Conservation (phyloP, 192 early-diverging fungal species). For the Coemansia javaensis region DNA sequence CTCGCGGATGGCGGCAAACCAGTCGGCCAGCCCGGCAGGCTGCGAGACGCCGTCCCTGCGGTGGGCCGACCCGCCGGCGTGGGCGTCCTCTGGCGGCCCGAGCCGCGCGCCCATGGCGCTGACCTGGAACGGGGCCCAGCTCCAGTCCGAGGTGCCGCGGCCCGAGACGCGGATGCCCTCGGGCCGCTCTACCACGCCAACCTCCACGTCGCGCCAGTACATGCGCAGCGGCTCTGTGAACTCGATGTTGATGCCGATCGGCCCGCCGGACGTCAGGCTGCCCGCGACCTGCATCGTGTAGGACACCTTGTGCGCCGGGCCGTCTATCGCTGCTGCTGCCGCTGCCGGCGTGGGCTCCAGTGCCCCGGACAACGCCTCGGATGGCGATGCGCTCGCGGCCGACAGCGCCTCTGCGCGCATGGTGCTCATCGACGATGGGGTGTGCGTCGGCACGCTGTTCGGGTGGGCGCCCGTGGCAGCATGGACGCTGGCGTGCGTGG, state of each 20-base stretch:
- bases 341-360: no score
- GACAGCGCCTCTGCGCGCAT: conserved; percentile 11
- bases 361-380: no score
- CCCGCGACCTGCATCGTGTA: conserved; percentile 35
- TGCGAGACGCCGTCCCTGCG: no score
- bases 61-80: no score
- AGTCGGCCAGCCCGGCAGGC: no score
- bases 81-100: conserved; percentile 7
- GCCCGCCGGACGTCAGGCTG: conserved; percentile 34
- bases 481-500: not conserved
- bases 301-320: not conserved
- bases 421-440: conserved; percentile 7
- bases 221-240: conserved; percentile 40
- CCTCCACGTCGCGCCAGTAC: conserved; percentile 31
- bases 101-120: conserved; percentile 4
- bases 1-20: conserved; percentile 33
- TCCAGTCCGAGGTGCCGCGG: conserved; percentile 24
- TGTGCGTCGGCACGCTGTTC: no score
- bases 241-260: conserved; percentile 39
- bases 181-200: conserved; percentile 19
- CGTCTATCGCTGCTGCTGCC: no score
- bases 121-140: conserved; percentile 33
- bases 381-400: no score
- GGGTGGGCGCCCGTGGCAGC: no score
- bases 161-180: conserved; percentile 24